These are phyloP conservation scores for Aristolochia contorta DNA, from an alignment of 164 flowering plant genomes.

Conservation along the genomic window DNA sequence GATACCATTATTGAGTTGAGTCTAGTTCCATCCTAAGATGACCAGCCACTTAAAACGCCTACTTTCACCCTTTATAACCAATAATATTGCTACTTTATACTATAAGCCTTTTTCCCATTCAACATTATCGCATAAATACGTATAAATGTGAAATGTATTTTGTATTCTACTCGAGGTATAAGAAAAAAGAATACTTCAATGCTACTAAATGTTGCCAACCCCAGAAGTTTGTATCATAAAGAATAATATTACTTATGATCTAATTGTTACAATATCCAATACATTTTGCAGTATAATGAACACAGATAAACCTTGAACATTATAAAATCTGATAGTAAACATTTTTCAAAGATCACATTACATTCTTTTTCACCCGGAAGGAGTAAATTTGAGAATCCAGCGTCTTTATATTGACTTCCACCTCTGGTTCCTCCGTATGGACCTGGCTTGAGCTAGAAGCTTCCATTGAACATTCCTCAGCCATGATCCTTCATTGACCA, in stretches of 20 bases:
- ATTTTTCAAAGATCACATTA: constrained; percentile 15
- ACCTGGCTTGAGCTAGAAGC: constrained; percentile 40
- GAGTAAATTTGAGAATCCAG: constrained; percentile 70
- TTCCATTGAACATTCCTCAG: constrained; percentile 35
- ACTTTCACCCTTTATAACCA: too few relatives aligned
- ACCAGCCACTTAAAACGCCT: too few relatives aligned
- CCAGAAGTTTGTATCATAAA: background rate
- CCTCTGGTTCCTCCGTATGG: constrained; percentile 37
- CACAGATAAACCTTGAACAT: background rate
- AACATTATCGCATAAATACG: too few relatives aligned
- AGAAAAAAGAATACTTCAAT: too few relatives aligned
- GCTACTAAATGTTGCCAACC: too few relatives aligned
- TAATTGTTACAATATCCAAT: background rate
- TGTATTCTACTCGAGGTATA: too few relatives aligned
- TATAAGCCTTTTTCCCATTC: too few relatives aligned
- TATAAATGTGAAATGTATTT: too few relatives aligned
- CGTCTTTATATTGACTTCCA: constrained; percentile 87
- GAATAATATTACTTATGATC: background rate
- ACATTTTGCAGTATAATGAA: background rate
- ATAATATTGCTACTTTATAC: too few relatives aligned
- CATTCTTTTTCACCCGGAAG: constrained; percentile 66
- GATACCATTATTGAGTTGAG: too few relatives aligned
- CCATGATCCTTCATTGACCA: constrained; percentile 34
- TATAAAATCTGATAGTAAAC: background rate
- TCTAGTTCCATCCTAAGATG: too few relatives aligned